Evolutionary conservation across 331 rosid genomes (phyloP), one percentile per base, ranked within the genome.

Genomic region (Prunus yedoensis): DNA sequence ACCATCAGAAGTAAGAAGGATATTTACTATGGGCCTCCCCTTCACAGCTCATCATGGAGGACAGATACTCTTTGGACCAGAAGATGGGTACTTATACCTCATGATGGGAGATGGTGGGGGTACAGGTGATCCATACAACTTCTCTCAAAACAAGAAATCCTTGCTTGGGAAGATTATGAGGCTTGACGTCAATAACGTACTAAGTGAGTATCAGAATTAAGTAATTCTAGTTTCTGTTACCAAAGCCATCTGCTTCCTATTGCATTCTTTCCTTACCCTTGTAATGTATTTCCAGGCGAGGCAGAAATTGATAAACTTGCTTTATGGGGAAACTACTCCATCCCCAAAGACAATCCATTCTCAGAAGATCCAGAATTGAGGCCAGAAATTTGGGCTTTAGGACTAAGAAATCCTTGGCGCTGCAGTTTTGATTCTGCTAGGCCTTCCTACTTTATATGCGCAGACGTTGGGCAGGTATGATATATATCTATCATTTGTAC

Each of bases 61-160:
- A 70, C 97, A 91, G 87, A 94, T 91, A 74, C 98, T 90, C 68
- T 94, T 94, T 73, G 98, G 98, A 54, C 93, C 94, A 11, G 73
- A 74, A 32, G 97, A 94, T 73, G 97, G 98, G n/a, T 86, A 90
- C 73, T 81, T 94, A 12, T 94, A 94, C 87, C 80, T 88, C 77
- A 91, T 91, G 93, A 91, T 82, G 96, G 97, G 97, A 68, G 88
- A 88, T 78, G 98, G 98, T 52, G 96, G 96, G 1, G 91, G 92
- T n/a, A 9, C 43, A 18, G 96, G 89, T 28, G 96, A 94, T 90
- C 97, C 96, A 46, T 91, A 83, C 85, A 87, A 86, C 68, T 94
- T 91, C 43, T 46, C 97, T 4, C 98, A 94, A 71, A 91, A 91
- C 90, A 90, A 91, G 88, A 94, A 91, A 53, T 94, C 98, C 17